Evolutionary conservation across 306 rosid species (phyloP), one percentile per base, ranked within the genome.

Genomic region (Styphnolobium japonicum): DNA sequence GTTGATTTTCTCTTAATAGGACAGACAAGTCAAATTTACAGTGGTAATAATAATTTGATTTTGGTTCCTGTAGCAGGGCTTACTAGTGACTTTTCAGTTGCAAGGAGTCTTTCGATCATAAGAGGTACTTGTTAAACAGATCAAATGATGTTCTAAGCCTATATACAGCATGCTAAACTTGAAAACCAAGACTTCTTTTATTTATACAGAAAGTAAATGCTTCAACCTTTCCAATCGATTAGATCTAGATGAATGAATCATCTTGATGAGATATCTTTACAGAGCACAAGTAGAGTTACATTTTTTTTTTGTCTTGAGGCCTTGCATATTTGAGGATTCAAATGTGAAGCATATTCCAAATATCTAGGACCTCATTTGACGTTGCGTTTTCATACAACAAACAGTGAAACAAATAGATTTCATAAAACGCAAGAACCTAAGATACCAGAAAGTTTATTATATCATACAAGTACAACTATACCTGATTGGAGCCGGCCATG

Each of bases 401-500:
- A 79, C 67, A 73, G 70, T 43, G 76, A 82, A 82, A 82, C 66
- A 80, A 66, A 76, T 63, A 73, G 68, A 72, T 77, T 67, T 79
- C 70, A 73, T 75, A 29, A 63, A 46, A 22, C 21, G 33, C 72
- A 85, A 67, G 63, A 88, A 77, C 68, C 83, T 80, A 85, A 76
- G 79, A 81, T 76, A 79, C 67, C 31, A 76, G 68, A 82, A 57
- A 49, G 78, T 66, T 89, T 85, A 88, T 88, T 84, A 78, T 78
- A 90, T 88, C 77, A 86, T 82, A 89, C 88, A 77, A 83, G 36
- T 63, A 72, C 88, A 86, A 79, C 56, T 72, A 84, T 80, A 86
- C 90, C 80, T 81, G 84, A 89, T 84, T 67, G 84, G 73, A 66
- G 71, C 81, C 84, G 80, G 70, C 73, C 65, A 56, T 69, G 49